A percentile compares a stretch with the other conserved stretches of the same genome.
Evolutionary conservation across 768 basidiomycete species (phyloP).

Genomic region (Naganishia vaughanmartiniae): DNA sequence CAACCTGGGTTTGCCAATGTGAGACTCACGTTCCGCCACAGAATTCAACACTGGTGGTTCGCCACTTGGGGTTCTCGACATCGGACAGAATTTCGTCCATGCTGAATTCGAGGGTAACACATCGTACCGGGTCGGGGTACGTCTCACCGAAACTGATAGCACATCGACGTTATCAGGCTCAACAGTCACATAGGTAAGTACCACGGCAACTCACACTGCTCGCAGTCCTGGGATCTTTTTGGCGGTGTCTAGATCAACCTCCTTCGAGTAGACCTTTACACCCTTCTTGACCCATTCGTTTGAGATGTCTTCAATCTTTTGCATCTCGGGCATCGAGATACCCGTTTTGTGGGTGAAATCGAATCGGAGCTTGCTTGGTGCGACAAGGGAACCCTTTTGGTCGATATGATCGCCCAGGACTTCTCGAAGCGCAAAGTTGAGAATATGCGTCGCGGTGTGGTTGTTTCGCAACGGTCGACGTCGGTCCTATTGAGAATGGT

Average conservation of each 20-base stretch:
- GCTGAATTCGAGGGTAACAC: conserved; percentile 83
- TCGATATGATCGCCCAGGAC: conserved; percentile 95
- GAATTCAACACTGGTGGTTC: conserved; percentile 87
- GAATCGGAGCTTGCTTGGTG: conserved; percentile 91
- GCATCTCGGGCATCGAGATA: conserved; percentile 71
- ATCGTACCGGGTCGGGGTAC: conserved; percentile 95
- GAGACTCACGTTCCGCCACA: conserved; percentile 90
- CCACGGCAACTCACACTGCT: conserved; percentile 60
- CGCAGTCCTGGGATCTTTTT: conserved; percentile 87
- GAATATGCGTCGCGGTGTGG: conserved; percentile 96
- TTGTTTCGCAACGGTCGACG: conserved; percentile 96
- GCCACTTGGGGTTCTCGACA: conserved; percentile 85
- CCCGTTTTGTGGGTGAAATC: conserved; percentile 96
- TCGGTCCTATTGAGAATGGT: conserved; percentile 53
- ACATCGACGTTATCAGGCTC: background rate
- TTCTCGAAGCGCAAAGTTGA: conserved; percentile 89
- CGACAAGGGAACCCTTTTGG: conserved; percentile 96
- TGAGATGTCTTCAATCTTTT: conserved; percentile 77
- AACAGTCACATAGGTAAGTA: too few relatives aligned
- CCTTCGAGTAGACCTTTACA: conserved; percentile 82
- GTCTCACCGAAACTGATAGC: conserved; percentile 74
- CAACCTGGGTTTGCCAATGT: background rate
- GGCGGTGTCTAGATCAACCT: conserved; percentile 72
- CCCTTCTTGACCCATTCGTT: conserved; percentile 87
- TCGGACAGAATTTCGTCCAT: conserved; percentile 82